Conservation (phyloP, 225 moss, liverwort and hornwort genomes). For the Lunularia cruciata region DNA sequence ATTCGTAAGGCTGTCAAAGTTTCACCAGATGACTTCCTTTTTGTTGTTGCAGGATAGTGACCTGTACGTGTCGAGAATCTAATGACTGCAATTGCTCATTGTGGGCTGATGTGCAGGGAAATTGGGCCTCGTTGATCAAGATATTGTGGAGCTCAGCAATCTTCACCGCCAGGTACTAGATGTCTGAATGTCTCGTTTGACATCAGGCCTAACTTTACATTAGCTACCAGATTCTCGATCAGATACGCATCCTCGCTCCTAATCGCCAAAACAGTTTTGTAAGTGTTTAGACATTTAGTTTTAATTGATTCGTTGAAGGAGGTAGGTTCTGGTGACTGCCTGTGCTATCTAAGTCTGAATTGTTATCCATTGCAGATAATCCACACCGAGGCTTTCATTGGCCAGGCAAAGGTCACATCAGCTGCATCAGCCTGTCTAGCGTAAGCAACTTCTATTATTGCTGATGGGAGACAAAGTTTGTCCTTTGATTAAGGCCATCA, state of each 20-base stretch:
- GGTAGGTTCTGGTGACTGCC: no score
- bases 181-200: no score
- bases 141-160: slow-evolving; percentile 84
- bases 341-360: not conserved
- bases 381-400: slow-evolving; percentile 68
- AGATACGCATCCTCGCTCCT: no score
- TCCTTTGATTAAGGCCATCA: no score
- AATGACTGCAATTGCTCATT: not conserved
- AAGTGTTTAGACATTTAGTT: no score
- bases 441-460: slow-evolving; percentile 16
- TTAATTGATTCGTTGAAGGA: not conserved
- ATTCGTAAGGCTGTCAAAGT: no score
- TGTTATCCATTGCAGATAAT: slow-evolving; percentile 58
- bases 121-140: slow-evolving; percentile 78
- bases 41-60: no score
- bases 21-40: no score
- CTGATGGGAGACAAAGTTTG: not conserved
- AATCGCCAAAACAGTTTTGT: not conserved
- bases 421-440: slow-evolving; percentile 66
- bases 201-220: not conserved
- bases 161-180: slow-evolving; percentile 66
- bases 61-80: no score
- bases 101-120: slow-evolving; percentile 38
- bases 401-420: slow-evolving; percentile 69
- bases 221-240: not conserved